Conservation (phyloP, 176 grass and related monocot species). For the Triticum dicoccoides region DNA sequence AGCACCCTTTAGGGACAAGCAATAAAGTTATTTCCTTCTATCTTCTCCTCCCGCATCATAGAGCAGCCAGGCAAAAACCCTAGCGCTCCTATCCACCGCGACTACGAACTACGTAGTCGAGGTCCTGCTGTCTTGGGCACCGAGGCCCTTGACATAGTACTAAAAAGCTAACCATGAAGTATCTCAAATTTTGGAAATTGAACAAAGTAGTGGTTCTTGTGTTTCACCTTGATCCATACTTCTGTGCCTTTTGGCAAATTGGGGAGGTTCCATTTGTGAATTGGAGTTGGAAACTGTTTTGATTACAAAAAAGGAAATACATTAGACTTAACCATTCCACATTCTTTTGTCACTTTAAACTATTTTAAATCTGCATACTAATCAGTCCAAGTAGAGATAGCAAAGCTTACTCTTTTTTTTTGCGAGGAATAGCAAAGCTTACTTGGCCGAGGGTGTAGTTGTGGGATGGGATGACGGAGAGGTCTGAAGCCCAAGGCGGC, state of each 20-base stretch:
- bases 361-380: not conserved
- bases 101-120: no score
- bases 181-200: not conserved
- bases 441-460: slow-evolving; percentile 75
- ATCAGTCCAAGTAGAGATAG: not conserved
- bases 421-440: slow-evolving; percentile 5
- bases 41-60: no score
- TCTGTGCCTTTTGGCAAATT: slow-evolving; percentile 79
- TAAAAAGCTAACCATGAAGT: no score
- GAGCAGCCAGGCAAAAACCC: no score
- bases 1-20: no score
- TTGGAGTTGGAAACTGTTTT: slow-evolving; percentile 81
- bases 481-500: slow-evolving; percentile 78
- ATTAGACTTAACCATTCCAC: no score
- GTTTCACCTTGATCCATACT: slow-evolving; percentile 96
- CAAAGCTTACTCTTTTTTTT: slow-evolving; percentile 22
- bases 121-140: no score
- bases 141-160: not conserved
- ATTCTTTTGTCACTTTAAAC: no score
- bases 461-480: slow-evolving; percentile 53
- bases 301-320: not conserved
- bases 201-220: not conserved
- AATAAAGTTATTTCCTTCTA: no score
- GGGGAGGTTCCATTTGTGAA: slow-evolving; percentile 95
- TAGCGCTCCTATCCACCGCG: no score